Evolutionary conservation across 768 basidiomycete genomes (phyloP).

Genomic region (Amanita inopinata): DNA sequence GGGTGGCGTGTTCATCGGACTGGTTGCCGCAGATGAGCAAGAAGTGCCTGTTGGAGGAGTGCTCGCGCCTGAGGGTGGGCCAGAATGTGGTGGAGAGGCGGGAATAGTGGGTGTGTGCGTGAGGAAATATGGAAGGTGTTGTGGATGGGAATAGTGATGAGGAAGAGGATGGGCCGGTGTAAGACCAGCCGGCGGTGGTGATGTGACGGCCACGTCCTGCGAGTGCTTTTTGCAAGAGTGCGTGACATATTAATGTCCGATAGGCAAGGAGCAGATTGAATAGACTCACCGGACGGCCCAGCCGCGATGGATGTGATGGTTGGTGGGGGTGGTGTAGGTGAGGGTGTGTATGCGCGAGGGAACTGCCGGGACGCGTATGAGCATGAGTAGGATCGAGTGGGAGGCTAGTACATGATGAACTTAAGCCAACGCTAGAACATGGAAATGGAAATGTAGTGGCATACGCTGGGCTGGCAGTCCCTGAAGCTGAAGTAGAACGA

Average conservation of each 20-base stretch:
- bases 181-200: not conserved
- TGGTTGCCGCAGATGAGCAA: not conserved
- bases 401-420: conserved; percentile 12
- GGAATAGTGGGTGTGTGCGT: conserved; percentile 10
- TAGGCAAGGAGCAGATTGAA: not conserved
- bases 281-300: conserved; percentile 12
- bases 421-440: conserved; percentile 16
- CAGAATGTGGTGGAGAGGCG: conserved; percentile 6
- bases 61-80: not conserved
- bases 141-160: conserved; percentile 10
- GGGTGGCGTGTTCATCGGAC: not conserved
- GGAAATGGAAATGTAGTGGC: conserved; percentile 23
- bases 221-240: not conserved
- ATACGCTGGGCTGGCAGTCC: conserved; percentile 38
- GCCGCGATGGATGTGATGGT: conserved; percentile 10
- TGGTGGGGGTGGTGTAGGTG: conserved; percentile 14
- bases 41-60: not conserved
- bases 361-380: conserved; percentile 21
- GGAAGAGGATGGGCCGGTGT: conserved; percentile 10
- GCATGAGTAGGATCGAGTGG: conserved; percentile 18
- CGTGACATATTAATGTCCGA: not conserved
- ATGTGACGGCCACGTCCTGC: not conserved
- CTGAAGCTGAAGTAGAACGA: conserved; percentile 37
- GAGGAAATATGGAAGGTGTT: conserved; percentile 2
- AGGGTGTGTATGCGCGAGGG: conserved; percentile 16